Percentiles rank a stretch among this genome's conserved stretches.
phyloP scores from a whole-genome alignment of 2,329 filamentous ascomycete species.

The Sphaerulina vaccinii region DNA sequence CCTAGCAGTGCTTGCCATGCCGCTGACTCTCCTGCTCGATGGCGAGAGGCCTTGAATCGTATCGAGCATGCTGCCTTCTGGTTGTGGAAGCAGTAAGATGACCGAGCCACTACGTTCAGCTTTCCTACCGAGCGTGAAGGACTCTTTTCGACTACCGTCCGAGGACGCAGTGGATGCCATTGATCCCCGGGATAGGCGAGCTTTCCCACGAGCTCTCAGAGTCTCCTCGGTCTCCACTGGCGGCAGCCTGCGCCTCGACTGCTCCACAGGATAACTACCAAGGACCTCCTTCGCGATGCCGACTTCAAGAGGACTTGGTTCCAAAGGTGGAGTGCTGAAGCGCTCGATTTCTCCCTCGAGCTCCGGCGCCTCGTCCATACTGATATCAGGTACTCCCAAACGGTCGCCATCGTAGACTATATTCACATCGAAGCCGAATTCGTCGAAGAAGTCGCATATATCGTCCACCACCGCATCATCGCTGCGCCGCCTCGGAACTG shows the following conservation, averaged over 20 bases:
- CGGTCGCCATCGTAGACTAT: slow-evolving; percentile 29
- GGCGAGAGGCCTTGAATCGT: slow-evolving; percentile 20
- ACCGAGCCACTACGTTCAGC: slow-evolving; percentile 10
- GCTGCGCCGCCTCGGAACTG: slow-evolving; percentile 32
- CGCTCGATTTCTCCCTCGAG: slow-evolving; percentile 18
- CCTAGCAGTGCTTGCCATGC: background rate
- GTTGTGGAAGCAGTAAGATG: slow-evolving; percentile 21
- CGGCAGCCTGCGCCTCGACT: slow-evolving; percentile 8
- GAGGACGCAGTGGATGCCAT: slow-evolving; percentile 12
- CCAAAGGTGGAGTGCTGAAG: slow-evolving; percentile 30
- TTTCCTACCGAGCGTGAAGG: slow-evolving; percentile 8
- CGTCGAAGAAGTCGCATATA: slow-evolving; percentile 45
- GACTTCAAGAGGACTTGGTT: slow-evolving; percentile 28
- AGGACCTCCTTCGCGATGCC: slow-evolving; percentile 30
- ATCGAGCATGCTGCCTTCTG: slow-evolving; percentile 26
- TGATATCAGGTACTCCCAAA: slow-evolving; percentile 16
- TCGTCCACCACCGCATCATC: slow-evolving; percentile 41
- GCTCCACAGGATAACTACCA: slow-evolving; percentile 9
- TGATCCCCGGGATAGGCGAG: slow-evolving; percentile 27
- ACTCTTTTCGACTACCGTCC: slow-evolving; percentile 14
- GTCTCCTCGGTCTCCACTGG: slow-evolving; percentile 32
- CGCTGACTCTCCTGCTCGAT: too few relatives aligned
- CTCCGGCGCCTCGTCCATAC: slow-evolving; percentile 22
- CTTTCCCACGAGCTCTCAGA: slow-evolving; percentile 32
- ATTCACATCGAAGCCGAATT: slow-evolving; percentile 38